Base-by-base conservation (phyloP, 768 basidiomycete genomes). In the Boletus edulis region DNA sequence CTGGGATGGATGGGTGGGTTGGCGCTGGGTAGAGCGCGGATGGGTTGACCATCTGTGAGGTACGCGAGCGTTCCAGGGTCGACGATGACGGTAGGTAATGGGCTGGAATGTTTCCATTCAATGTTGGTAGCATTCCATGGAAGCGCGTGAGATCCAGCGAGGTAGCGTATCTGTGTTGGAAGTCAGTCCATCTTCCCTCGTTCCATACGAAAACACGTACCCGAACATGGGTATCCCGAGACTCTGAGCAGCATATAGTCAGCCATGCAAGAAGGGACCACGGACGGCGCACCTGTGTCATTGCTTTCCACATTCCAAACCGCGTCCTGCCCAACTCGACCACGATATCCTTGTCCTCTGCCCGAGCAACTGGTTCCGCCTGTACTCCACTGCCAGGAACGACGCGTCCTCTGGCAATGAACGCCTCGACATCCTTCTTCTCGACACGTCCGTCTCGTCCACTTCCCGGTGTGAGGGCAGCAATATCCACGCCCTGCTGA, bases 281-380 rank as follows among this genome's bases (percentile, higher is more conserved):
- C 24, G 38, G 18, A 41, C 18, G 58, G 52, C 73, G 27, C 46
- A 86, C 90, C 81, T 89, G 90, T 11, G 78, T 81, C 92, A 94
- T 94, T 3, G 90, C 87, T 61, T 89, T 90, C 86, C 84, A 94
- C 92, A 94, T 95, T 11, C 84, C 85, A 64, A 84, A 82, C 51
- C 92, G 76, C 14, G 89, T 91, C 59, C 90, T 75, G 5, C 84
- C 85, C 24, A 94, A 77, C 49, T 90, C 89, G 3, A 92, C 81
- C 3, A 86, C 73, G 11, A 79, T 72, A 54, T 90, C 87, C 5
- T 60, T 72, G 53, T 90, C 87, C 5, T 60, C 46, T 32, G 42
- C 38, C 22, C 44, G 50, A 20, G 41, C 40, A 6, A 46, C 31
- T 5, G 12, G 31, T 17, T 50, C 41, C 12, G 31, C 9, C 7